Conservation (phyloP, 139 green algal genomes). For the Edaphochlamys debaryana region DNA sequence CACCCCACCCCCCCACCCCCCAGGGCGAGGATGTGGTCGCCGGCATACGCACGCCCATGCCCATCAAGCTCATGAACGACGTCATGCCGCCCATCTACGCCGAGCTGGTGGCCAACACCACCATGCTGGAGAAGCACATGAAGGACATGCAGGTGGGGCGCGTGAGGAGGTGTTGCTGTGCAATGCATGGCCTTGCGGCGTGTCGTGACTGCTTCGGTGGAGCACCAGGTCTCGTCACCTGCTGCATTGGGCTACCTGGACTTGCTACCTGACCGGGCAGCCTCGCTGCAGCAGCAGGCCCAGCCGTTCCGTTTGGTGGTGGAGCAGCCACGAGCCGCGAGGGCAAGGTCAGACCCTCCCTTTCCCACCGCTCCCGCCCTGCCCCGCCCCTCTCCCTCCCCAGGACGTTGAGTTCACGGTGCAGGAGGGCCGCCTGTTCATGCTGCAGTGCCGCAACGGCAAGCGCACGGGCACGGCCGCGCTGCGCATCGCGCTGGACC, state of each 20-base stretch:
- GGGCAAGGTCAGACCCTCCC: too few species aligned
- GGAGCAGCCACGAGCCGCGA: too few species aligned
- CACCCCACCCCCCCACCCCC: too few species aligned
- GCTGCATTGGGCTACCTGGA: too few species aligned
- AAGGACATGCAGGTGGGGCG: constrained; percentile 83
- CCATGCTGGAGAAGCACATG: constrained; percentile 84
- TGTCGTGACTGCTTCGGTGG: too few species aligned
- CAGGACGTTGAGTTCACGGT: constrained; percentile 94
- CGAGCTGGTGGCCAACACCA: constrained; percentile 78
- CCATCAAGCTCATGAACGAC: constrained; percentile 73
- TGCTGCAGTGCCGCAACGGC: constrained; percentile 90
- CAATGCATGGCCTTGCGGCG: too few species aligned
- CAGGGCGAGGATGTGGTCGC: constrained; percentile 88
- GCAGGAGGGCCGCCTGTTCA: constrained; percentile 87
- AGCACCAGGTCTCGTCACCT: too few species aligned
- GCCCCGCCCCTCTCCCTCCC: neutral
- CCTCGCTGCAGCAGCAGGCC: too few species aligned
- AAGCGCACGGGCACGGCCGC: constrained; percentile 88
- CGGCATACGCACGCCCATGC: constrained; percentile 84
- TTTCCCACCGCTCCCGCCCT: neutral
- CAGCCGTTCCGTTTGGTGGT: too few species aligned
- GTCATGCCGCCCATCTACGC: constrained; percentile 82
- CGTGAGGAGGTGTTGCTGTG: too few species aligned
- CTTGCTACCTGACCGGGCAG: too few species aligned
- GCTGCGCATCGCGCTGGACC: constrained; percentile 81